Evolutionary conservation across 805 yeast species (phyloP).

Genomic region (Hyphopichia homilentoma): DNA sequence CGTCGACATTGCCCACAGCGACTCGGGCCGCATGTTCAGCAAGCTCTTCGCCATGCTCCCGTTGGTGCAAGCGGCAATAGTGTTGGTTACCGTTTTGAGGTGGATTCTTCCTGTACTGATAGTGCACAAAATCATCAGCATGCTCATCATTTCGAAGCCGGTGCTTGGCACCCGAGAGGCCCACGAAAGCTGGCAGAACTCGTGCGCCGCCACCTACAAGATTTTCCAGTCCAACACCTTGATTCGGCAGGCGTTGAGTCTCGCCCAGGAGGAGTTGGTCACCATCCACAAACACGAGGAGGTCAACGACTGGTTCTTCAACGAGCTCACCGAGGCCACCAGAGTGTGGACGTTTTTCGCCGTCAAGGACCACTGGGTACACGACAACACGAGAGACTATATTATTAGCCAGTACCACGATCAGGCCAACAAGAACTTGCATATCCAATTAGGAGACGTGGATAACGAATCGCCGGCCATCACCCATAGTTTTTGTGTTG

Average conservation of each 20-base stretch:
- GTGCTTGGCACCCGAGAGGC: slow-evolving; percentile 12
- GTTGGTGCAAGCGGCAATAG: slow-evolving; percentile 13
- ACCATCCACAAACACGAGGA: slow-evolving; percentile 46
- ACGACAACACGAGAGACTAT: slow-evolving; percentile 44
- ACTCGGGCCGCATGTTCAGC: slow-evolving; percentile 28
- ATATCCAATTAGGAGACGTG: slow-evolving; percentile 28
- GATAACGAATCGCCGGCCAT: slow-evolving; percentile 29
- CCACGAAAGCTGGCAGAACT: slow-evolving; percentile 29
- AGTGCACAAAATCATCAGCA: slow-evolving; percentile 19
- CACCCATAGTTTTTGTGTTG: slow-evolving; percentile 60
- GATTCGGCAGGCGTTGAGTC: slow-evolving; percentile 49
- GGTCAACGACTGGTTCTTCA: slow-evolving; percentile 48
- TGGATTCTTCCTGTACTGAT: slow-evolving; percentile 17
- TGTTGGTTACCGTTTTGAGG: slow-evolving; percentile 24
- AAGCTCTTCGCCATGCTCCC: slow-evolving; percentile 25
- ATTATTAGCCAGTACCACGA: slow-evolving; percentile 36
- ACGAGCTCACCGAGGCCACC: slow-evolving; percentile 15
- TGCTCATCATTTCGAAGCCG: slow-evolving; percentile 22
- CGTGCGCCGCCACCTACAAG: slow-evolving; percentile 39
- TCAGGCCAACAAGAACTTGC: slow-evolving; percentile 18
- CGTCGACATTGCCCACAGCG: slow-evolving; percentile 50
- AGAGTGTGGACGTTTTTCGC: slow-evolving; percentile 58
- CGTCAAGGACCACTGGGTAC: slow-evolving; percentile 64
- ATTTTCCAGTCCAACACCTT: slow-evolving; percentile 41
- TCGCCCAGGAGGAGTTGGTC: slow-evolving; percentile 61